Percentiles rank a stretch among this genome's conserved stretches.
Evolutionary conservation across 106 monocot species (phyloP).

Genomic region (Dendrobium catenatum): DNA sequence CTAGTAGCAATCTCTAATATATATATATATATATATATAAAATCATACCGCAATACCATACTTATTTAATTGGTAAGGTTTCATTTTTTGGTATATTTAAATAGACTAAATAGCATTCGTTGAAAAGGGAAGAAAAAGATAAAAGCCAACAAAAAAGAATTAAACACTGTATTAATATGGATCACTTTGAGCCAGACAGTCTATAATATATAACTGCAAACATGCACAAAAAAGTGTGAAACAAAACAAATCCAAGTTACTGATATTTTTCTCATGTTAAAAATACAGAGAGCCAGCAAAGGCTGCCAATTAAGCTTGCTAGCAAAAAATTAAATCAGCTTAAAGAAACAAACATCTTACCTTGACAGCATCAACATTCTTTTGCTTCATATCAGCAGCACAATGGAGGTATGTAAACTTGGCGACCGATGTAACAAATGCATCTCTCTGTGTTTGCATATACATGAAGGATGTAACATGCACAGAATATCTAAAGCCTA

Average conservation of each 20-base stretch:
- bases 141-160: not conserved
- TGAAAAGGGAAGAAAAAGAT: not conserved
- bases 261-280: not conserved
- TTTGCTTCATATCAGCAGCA: slow-evolving; percentile 99
- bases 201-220: not conserved
- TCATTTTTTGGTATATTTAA: not conserved
- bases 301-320: not conserved
- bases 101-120: not conserved
- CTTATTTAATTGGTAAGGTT: not conserved
- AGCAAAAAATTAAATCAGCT: not conserved
- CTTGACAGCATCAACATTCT: slow-evolving; percentile 99
- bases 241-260: not conserved
- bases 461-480: slow-evolving; percentile 93
- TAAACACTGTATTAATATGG: not conserved
- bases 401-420: slow-evolving; percentile 93
- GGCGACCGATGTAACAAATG: slow-evolving; percentile 96
- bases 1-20: no score
- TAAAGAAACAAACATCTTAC: slow-evolving; percentile 15
- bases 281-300: not conserved
- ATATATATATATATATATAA: no score
- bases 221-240: not conserved
- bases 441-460: slow-evolving; percentile 99
- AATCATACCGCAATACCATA: not conserved
- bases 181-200: not conserved
- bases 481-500: slow-evolving; percentile 81